Evolutionary conservation across 805 yeast genomes (phyloP), one percentile per base, ranked within the genome.

Genomic region (Dipodascus albidus): DNA sequence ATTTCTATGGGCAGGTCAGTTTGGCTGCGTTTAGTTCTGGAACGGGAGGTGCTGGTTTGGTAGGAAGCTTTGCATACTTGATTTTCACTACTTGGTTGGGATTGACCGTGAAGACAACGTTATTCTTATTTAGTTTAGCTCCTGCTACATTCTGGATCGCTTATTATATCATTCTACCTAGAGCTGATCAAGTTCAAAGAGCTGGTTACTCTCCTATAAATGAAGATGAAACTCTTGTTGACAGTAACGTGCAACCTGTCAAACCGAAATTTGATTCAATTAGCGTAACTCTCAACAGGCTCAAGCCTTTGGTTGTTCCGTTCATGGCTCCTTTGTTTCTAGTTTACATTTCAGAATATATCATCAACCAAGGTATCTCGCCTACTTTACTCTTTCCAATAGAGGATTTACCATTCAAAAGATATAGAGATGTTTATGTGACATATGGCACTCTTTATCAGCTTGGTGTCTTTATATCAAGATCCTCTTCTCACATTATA

Each of bases 41-140:
- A 1, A 91, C 98, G 0, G 98, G 99, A 2, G 95, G 88, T 19
- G 98, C 99, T 0, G 99, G 99, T 0, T 66, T 91, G 3, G 76
- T 79, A 19, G 99, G 98, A 0, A 80, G 67, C 53, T 86, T 85
- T 52, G 63, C 77, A 14, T 90, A 79, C 62, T 62, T 91, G 75
- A 59, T 84, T 1, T 56, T 87, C 60, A 91, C 97, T 0, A 83
- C 91, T 1, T 70, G 88, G 62, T 50, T 86, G 21, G 74, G 79
- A 1, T 54, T 87, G 1, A 67, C 78, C 3, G 81, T 86, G 0
- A 72, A 72, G 55, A 54, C 72, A 0, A 72, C 87, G 0, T 71
- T 91, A 42, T 63, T 84, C 14, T 21, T 79, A 22, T 89, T 86
- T 64, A 73, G 81, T 14, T 49, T 67, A 14, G 58, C 67, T 47